phyloP scores from a whole-genome alignment of 2,329 filamentous ascomycete genomes.

The Claviceps paspali region DNA sequence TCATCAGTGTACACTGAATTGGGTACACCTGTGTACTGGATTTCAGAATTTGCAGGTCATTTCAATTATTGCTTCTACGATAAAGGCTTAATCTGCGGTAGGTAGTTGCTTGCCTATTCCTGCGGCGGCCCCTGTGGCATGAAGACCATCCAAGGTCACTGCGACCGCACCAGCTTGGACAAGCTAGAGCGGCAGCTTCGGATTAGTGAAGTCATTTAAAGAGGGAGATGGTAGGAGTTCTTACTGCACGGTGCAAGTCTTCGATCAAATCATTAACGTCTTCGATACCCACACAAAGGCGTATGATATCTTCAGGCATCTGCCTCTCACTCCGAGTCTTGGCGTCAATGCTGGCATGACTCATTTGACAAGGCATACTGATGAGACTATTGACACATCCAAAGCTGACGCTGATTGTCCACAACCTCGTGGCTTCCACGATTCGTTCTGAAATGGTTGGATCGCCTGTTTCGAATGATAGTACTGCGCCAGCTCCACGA shows the following conservation, averaged over 20 bases:
- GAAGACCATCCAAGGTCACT: slow-evolving; percentile 69
- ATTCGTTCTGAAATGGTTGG: slow-evolving; percentile 73
- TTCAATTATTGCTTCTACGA: background rate
- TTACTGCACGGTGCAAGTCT: slow-evolving; percentile 77
- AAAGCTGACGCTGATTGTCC: slow-evolving; percentile 93
- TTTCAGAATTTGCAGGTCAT: no score
- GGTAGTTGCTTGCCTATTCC: slow-evolving; percentile 13
- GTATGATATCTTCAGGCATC: slow-evolving; percentile 93
- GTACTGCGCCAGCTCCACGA: slow-evolving; percentile 79
- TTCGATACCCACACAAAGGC: slow-evolving; percentile 91
- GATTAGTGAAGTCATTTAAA: background rate
- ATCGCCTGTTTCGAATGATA: slow-evolving; percentile 93
- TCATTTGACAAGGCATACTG: slow-evolving; percentile 99
- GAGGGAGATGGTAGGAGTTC: slow-evolving; percentile 16
- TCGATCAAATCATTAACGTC: slow-evolving; percentile 85
- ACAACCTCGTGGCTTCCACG: slow-evolving; percentile 81
- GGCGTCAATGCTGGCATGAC: slow-evolving; percentile 92
- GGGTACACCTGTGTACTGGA: no score
- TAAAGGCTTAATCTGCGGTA: background rate
- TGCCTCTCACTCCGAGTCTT: slow-evolving; percentile 80
- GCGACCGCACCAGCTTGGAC: slow-evolving; percentile 89
- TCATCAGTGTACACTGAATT: no score
- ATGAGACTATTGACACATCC: slow-evolving; percentile 97
- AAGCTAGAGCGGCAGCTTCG: slow-evolving; percentile 36
- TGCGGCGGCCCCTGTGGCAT: slow-evolving; percentile 34